Conservation (phyloP, 108 stramenopile genomes). For the Epipyxis sp. region DNA sequence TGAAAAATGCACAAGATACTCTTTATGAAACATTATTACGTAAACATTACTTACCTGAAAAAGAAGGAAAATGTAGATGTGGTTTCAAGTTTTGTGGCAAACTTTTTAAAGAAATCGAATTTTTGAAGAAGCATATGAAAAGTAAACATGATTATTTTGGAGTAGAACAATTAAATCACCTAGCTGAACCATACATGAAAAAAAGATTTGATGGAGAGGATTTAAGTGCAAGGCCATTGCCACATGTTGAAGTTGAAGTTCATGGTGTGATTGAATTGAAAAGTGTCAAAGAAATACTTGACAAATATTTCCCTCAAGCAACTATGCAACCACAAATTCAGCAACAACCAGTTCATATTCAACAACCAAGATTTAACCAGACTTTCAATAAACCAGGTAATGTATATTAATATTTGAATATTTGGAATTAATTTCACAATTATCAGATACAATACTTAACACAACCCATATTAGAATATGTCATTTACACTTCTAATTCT, state of each 20-base stretch:
- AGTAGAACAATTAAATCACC: background rate
- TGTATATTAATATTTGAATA: too few species aligned
- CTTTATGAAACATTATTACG: background rate
- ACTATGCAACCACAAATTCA: too few species aligned
- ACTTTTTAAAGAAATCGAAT: background rate
- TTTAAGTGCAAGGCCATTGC: constrained; percentile 16
- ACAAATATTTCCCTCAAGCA: too few species aligned
- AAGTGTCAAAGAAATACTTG: constrained; percentile 1
- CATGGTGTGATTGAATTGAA: background rate
- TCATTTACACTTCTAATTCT: too few species aligned
- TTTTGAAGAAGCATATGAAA: constrained; percentile 8
- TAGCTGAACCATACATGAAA: constrained; percentile 10
- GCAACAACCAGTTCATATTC: too few species aligned
- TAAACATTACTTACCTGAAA: background rate
- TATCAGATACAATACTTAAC: too few species aligned
- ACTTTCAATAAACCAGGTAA: too few species aligned
- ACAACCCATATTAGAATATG: too few species aligned
- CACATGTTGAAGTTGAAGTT: constrained; percentile 20
- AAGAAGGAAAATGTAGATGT: background rate
- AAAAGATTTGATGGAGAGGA: constrained; percentile 23
- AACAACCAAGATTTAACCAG: too few species aligned
- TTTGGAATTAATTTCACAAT: too few species aligned
- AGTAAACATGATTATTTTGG: background rate
- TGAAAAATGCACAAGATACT: background rate
- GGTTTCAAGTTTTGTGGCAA: background rate